A percentile compares a stretch with the other conserved stretches of the same genome.
Conservation (phyloP, 1,284 basidiomycete species). For the Mycena citricolor region DNA sequence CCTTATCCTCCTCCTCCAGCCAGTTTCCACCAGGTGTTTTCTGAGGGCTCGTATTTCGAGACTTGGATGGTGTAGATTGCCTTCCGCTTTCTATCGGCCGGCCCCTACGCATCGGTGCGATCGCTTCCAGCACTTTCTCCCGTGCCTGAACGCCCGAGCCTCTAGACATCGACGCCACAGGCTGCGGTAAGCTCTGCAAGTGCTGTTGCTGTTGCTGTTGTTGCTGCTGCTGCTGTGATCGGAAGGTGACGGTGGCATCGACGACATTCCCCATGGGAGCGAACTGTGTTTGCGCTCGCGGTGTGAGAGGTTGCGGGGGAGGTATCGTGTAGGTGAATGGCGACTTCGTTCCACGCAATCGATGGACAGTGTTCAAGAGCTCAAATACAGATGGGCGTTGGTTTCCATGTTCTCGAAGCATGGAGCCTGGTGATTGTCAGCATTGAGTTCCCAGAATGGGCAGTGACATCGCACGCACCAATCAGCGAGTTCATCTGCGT, state of each 20-base stretch:
- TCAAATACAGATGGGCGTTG: constrained; percentile 85
- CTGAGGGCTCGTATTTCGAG: constrained; percentile 41
- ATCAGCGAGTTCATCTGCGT: constrained; percentile 84
- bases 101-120: constrained; percentile 76
- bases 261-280: constrained; percentile 37
- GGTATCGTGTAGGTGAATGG: constrained; percentile 67
- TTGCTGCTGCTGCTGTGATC: constrained; percentile 30
- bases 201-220: constrained; percentile 22
- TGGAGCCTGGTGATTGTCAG: constrained; percentile 80
- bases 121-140: constrained; percentile 73
- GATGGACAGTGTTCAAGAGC: constrained; percentile 73
- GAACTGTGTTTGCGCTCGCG: constrained; percentile 34
- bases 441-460: too few species aligned
- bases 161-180: constrained; percentile 29
- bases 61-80: constrained; percentile 25
- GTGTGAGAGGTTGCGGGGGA: constrained; percentile 46
- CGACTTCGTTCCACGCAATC: constrained; percentile 81
- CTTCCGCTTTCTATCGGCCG: constrained; percentile 41
- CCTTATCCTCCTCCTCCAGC: constrained; percentile 50
- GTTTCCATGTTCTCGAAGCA: constrained; percentile 84
- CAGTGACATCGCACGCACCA: constrained; percentile 54
- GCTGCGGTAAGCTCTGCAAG: too few species aligned
- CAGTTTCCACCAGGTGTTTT: constrained; percentile 35
- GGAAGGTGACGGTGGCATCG: constrained; percentile 43
- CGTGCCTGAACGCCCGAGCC: constrained; percentile 63